These are phyloP conservation scores for Neurospora sp. DNA, from an alignment of 495 filamentous ascomycete species.

Conservation along the genomic window DNA sequence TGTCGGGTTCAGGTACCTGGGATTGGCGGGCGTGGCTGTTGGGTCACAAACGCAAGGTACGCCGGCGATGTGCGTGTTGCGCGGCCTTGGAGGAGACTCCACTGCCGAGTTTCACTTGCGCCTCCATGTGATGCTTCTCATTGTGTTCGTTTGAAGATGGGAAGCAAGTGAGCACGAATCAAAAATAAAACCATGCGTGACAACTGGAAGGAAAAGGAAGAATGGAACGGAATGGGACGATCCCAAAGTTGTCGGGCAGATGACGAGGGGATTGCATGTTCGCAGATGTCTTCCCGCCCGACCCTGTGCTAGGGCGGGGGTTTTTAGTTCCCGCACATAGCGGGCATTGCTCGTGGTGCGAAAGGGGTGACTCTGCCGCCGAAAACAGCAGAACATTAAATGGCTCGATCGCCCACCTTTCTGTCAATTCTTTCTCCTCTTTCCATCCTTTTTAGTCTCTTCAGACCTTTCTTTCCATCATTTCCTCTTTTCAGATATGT, in stretches of 20 bases:
- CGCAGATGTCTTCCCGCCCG: not conserved
- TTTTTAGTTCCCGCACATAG: not conserved
- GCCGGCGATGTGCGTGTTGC: not conserved
- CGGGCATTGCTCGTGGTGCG: not conserved
- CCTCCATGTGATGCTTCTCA: not conserved
- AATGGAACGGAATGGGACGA: not conserved
- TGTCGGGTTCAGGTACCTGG: not conserved
- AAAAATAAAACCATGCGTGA: not conserved
- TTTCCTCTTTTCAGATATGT: conserved; percentile 5
- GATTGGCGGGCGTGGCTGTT: not conserved
- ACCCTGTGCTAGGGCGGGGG: not conserved
- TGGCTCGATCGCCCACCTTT: conserved; percentile 34
- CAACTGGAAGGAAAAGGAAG: not conserved
- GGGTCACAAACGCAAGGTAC: not conserved
- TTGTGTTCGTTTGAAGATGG: not conserved
- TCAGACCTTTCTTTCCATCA: conserved; percentile 7
- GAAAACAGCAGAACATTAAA: conserved; percentile 28
- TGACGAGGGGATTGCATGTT: not conserved
- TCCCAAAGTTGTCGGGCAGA: not conserved
- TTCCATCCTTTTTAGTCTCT: conserved; percentile 16
- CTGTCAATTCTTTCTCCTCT: conserved; percentile 21
- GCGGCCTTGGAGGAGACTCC: not conserved
- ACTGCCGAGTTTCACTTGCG: not conserved
- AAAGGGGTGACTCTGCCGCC: conserved; percentile 19
- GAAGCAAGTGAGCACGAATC: not conserved